Evolutionary conservation across 2,329 filamentous ascomycete species (phyloP), one percentile per base, ranked within the genome.

Genomic region (Hymenoscyphus fraxineus): DNA sequence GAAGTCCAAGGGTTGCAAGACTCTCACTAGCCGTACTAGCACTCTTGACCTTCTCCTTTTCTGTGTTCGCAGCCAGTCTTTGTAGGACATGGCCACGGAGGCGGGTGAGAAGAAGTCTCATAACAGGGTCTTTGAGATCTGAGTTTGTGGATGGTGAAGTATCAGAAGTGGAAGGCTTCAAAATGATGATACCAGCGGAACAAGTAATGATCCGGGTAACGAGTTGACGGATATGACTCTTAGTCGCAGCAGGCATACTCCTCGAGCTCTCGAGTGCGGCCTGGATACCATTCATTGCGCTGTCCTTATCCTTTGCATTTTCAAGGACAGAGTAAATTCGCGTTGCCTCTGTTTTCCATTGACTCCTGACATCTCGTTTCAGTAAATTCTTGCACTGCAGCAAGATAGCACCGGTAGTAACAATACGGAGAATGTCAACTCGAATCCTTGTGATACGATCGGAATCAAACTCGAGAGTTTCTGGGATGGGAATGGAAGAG

Each of bases 331-430:
- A 78, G 79, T 89, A 85, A 68, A 93, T 85, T n/a, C 90, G 86
- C 2, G 81, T 80, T 0, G 90, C 89, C 76, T 93, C 89, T 31
- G 81, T 85, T 76, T 88, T 91, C 91, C 91, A 95, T 22, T 89
- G 86, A 13, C 85, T 84, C 56, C 91, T 86, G 3, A 92, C 89
- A 72, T 94, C 91, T 16, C 91, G 86, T 77, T 93, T 93, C 39
- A 95, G 83, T 7, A 94, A 80, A 70, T 93, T 94, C 79, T 95
- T 95, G 76, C 88, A 89, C 60, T 92, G 92, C 15, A 94, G 79
- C 35, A 93, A 79, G 58, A 94, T 88, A 0, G 90, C 88, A 1
- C 89, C 90, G 3, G 89, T 85, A 0, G 89, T 90, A 27, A 91
- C 85, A 70, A 94, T 88, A 56, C 86, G 84, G 57, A 88, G 77